Conservation (phyloP, 768 basidiomycete genomes). For the Lentinula boryana region DNA sequence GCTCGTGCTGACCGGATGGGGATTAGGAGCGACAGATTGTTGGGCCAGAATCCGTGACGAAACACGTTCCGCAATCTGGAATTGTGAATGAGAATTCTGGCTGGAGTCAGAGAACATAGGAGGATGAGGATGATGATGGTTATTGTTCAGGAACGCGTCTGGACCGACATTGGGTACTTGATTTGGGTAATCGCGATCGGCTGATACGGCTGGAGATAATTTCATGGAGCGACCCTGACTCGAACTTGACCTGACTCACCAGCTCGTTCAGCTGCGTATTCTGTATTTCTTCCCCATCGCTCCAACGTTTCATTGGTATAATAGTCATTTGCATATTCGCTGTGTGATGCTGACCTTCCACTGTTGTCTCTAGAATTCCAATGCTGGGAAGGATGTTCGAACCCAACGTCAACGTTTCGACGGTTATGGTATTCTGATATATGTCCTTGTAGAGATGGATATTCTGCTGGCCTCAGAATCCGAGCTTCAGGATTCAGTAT, state of each 20-base stretch:
- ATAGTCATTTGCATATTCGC: neutral
- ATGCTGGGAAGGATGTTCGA: neutral
- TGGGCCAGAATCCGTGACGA: neutral
- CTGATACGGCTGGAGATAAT: neutral
- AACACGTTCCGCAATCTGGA: neutral
- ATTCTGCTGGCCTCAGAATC: neutral
- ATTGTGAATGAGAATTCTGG: neutral
- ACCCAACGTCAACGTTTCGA: neutral
- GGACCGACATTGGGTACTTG: neutral
- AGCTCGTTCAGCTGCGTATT: neutral
- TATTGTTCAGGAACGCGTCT: neutral
- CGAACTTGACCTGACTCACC: neutral
- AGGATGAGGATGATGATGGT: neutral
- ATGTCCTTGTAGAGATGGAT: neutral
- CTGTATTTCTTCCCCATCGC: neutral
- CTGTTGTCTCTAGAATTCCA: neutral
- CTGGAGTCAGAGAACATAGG: neutral
- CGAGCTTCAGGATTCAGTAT: slow-evolving; percentile 1
- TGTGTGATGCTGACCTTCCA: neutral
- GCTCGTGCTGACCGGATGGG: neutral
- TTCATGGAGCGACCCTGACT: neutral
- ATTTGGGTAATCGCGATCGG: slow-evolving; percentile 3
- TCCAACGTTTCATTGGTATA: neutral
- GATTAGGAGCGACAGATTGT: neutral
- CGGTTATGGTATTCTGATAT: neutral